Evolutionary conservation across 495 filamentous ascomycete genomes (phyloP), one percentile per base, ranked within the genome.

Genomic region (Penicillium canariense): DNA sequence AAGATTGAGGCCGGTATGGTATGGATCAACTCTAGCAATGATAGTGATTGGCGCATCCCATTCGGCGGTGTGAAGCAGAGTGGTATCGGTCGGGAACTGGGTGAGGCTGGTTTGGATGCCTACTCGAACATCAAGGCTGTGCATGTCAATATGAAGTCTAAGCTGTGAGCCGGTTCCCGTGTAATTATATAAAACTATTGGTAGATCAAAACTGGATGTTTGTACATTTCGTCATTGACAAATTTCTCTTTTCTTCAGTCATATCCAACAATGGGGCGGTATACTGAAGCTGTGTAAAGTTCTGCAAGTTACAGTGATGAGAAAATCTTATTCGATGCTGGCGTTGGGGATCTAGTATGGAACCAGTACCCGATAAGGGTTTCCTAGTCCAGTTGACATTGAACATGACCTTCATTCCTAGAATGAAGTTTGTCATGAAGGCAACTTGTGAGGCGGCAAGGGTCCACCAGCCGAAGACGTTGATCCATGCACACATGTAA

Each of bases 61-160:
- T 95, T 96, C 68, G 92, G 92, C 35, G 92, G 92, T 14, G 88
- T 96, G 43, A 96, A 96, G 80, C 88, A 94, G 77, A 90, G 86
- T 62, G 92, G 92, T 46, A 92, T 96, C 66, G 92, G 92, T 5
- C 74, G 91, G 28, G 90, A 94, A 73, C 68, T 93, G 36, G 90
- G 90, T 23, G 87, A 94, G 75, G 89, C 87, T 8, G 90, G 88
- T 3, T 68, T 96, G 56, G 83, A 79, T 49, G 83, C 84, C n/a
- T 96, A 96, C 68, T 84, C 84, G 31, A 84, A 86, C 53, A 75
- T 80, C 48, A 93, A 93, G 75, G 77, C 84, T 26, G 78, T 92
- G 38, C 87, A 90, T 76, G 86, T 91, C 10, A 92, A 91, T 36
- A 67, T 69, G 64, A 66, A 58, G 51, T 62, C 64, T 1, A 69